Base-by-base conservation (phyloP, 2,329 filamentous ascomycete species). In the Aschersonia sp. region DNA sequence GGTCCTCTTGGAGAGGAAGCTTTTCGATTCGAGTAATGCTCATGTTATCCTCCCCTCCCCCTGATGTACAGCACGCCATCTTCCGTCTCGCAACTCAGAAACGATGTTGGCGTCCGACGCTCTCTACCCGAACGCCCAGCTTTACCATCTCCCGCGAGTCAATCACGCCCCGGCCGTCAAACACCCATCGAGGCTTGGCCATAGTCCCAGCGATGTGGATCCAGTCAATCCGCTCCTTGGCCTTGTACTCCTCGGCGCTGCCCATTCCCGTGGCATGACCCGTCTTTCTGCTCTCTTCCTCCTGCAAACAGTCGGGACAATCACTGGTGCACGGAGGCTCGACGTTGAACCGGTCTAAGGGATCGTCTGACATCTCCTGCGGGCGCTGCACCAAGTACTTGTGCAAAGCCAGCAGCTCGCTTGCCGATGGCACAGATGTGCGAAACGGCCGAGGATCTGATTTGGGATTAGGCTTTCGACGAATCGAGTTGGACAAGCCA, bases 81-180 rank as follows among this genome's bases (percentile, higher is more conserved):
- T 47, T 46, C 47, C 52, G 50, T 51, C 48, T 51, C 48, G 52
- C 50, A 49, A 30, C 56, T 61, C 40, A 67, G 56, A 67, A 67
- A 38, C 63, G 64, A 56, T 67, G 65, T 55, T 69, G 70, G 29
- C 69, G 67, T 28, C 74, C 74, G 35, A 77, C 68, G 51, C 69
- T 74, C 63, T 75, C 71, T 7, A 77, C 71, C 20, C 67, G 63
- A 45, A 77, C 65, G 10, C 71, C 73, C n/a, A 77, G 60, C 61
- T 67, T 68, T 40, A 63, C 62, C 65, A 76, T 69, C 53, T 68
- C 64, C 29, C 61, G 59, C 20, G 65, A 65, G 53, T 77, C 70
- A 44, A 77, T 67, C 31, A 76, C 67, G 40, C 73, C 72, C 48
- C 71, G 70, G n/a, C 74, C 74, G 50, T 78, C 74, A 60, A 78